A percentile compares a stretch with the other conserved stretches of the same genome.
These are phyloP conservation scores for Gyrodon lividus DNA, from an alignment of 768 basidiomycete genomes.

Conservation along the genomic window DNA sequence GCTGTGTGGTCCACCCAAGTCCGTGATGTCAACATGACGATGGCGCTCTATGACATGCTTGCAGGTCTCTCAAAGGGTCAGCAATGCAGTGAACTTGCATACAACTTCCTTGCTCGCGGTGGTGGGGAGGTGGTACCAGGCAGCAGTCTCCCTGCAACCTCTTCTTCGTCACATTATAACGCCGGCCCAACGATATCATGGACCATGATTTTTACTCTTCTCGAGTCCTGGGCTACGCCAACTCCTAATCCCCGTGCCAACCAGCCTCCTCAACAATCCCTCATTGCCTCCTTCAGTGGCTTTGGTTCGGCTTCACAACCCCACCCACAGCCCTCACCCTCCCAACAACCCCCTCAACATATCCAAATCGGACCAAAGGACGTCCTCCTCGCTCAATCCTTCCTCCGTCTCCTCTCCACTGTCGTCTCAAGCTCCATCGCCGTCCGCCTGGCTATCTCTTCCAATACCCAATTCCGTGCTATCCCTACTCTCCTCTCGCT, in stretches of 20 bases:
- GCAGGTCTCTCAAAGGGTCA: slow-evolving; percentile 80
- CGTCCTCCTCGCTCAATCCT: slow-evolving; percentile 74
- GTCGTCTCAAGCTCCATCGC: slow-evolving; percentile 74
- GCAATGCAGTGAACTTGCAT: slow-evolving; percentile 81
- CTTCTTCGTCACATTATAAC: slow-evolving; percentile 42
- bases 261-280: slow-evolving; percentile 43
- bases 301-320: slow-evolving; percentile 27
- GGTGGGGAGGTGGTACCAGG: slow-evolving; percentile 67
- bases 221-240: slow-evolving; percentile 73
- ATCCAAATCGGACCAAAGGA: slow-evolving; percentile 63
- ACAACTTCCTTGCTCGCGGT: slow-evolving; percentile 85
- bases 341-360: slow-evolving; percentile 42
- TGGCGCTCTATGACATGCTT: slow-evolving; percentile 87
- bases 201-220: slow-evolving; percentile 67
- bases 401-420: slow-evolving; percentile 74
- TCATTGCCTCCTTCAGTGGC: slow-evolving; percentile 29
- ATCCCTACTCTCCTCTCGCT: slow-evolving; percentile 78
- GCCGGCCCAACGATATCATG: slow-evolving; percentile 69
- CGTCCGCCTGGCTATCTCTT: slow-evolving; percentile 74
- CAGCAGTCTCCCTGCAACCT: slow-evolving; percentile 43
- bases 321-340: slow-evolving; percentile 26
- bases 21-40: slow-evolving; percentile 69
- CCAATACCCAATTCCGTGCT: slow-evolving; percentile 77
- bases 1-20: slow-evolving; percentile 82
- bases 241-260: slow-evolving; percentile 46